A percentile compares a stretch with the other conserved stretches of the same genome.
Conservation (phyloP, 2,329 filamentous ascomycete genomes). For the Talaromyces verruculosus region DNA sequence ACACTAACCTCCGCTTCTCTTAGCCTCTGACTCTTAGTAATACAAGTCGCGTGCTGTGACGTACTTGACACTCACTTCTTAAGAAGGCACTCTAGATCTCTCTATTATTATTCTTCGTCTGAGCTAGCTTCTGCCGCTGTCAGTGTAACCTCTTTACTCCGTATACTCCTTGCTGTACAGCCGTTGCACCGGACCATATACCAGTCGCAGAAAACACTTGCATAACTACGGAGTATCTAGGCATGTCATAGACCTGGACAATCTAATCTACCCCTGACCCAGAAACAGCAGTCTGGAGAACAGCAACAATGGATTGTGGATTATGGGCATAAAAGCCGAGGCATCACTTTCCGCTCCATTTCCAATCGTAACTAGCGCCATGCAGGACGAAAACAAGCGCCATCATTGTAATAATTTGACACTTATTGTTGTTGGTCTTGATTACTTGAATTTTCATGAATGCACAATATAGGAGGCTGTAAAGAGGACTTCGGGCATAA, state of each 20-base stretch:
- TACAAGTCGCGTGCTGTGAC: constrained; percentile 7
- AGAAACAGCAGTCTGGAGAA: neutral
- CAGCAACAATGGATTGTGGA: neutral
- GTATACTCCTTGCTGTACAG: neutral
- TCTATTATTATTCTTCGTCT: neutral
- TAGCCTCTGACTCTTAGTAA: neutral
- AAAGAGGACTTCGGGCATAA: neutral
- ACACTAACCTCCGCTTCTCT: neutral
- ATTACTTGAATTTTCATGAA: neutral
- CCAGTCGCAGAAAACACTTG: neutral
- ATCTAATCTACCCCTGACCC: constrained; percentile 16
- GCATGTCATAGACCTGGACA: neutral
- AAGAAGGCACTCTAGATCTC: neutral
- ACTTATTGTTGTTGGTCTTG: neutral
- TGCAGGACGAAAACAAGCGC: neutral
- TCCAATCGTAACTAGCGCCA: neutral
- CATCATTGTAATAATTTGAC: neutral
- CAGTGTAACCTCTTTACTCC: neutral
- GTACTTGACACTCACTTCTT: neutral
- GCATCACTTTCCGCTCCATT: neutral
- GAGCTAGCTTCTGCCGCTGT: neutral
- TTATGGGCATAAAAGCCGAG: constrained; percentile 6
- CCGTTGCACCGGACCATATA: neutral
- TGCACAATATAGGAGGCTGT: neutral
- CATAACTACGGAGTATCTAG: neutral